phyloP scores from a whole-genome alignment of 1,139 yeast genomes.

The Yamadazyma diddensiae region DNA sequence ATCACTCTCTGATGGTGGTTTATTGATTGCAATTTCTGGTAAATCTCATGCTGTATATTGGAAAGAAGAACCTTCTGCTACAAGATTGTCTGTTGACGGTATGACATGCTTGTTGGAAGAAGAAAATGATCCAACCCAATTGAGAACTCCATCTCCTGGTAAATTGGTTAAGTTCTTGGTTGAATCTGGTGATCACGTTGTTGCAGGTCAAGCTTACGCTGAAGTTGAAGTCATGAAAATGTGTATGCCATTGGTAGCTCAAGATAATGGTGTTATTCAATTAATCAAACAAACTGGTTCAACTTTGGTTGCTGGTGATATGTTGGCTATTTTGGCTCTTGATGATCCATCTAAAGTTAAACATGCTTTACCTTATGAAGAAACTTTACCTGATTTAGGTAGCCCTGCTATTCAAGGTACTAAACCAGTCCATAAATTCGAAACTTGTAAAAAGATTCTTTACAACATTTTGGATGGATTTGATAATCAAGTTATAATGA shows the following conservation, averaged over 20 bases:
- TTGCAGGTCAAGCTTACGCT: slow-evolving; percentile 91
- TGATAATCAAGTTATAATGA: slow-evolving; percentile 94
- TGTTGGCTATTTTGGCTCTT: slow-evolving; percentile 86
- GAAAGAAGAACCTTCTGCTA: slow-evolving; percentile 96
- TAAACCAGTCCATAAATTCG: slow-evolving; percentile 77
- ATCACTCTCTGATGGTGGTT: slow-evolving; percentile 89
- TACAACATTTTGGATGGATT: slow-evolving; percentile 82
- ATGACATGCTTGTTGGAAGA: slow-evolving; percentile 91
- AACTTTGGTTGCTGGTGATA: slow-evolving; percentile 93
- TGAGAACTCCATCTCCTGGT: slow-evolving; percentile 99
- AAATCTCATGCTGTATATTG: slow-evolving; percentile 93
- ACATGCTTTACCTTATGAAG: slow-evolving; percentile 94
- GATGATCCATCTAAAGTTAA: slow-evolving; percentile 98
- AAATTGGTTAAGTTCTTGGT: slow-evolving; percentile 90
- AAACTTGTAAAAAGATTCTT: slow-evolving; percentile 55
- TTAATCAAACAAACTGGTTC: slow-evolving; percentile 98
- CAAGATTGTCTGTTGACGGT: slow-evolving; percentile 93
- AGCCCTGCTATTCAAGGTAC: slow-evolving; percentile 79
- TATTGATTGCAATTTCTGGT: slow-evolving; percentile 84
- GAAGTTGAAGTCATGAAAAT: slow-evolving; percentile 99
- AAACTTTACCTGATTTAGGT: slow-evolving; percentile 87
- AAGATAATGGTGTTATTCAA: slow-evolving; percentile 91
- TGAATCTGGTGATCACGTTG: slow-evolving; percentile 91
- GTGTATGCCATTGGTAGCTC: slow-evolving; percentile 91
- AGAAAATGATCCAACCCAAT: slow-evolving; percentile 97